These are phyloP conservation scores for Ophiocordyceps sinensis DNA, from an alignment of 2,329 filamentous ascomycete species.

Conservation along the genomic window DNA sequence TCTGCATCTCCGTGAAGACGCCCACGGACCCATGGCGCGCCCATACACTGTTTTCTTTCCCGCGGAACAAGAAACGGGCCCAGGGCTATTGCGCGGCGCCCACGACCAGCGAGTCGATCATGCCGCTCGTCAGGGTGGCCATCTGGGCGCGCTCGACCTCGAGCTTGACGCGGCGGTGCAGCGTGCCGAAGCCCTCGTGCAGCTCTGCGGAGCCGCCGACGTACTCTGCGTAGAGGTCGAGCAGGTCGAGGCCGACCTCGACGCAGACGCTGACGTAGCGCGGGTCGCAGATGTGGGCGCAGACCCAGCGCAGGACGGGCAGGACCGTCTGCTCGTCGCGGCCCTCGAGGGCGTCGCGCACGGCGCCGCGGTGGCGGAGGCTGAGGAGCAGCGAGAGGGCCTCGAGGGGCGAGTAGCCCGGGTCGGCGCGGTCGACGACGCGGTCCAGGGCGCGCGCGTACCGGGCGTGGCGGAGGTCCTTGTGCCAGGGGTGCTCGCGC, in stretches of 20 bases:
- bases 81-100: not conserved
- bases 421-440: constrained; percentile 43
- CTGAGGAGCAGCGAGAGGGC: constrained; percentile 69
- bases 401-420: constrained; percentile 43
- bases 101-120: constrained; percentile 58
- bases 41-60: too few relatives aligned
- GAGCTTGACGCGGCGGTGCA: constrained; percentile 56
- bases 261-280: constrained; percentile 68
- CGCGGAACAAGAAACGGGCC: too few relatives aligned
- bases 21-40: too few relatives aligned
- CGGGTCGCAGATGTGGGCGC: constrained; percentile 67
- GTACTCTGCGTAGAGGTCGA: constrained; percentile 79
- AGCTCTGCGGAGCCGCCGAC: constrained; percentile 61
- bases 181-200: constrained; percentile 50
- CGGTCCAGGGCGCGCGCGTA: constrained; percentile 69
- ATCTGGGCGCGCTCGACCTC: constrained; percentile 76
- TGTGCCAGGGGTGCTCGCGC: constrained; percentile 62
- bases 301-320: constrained; percentile 73
- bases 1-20: too few relatives aligned
- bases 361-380: constrained; percentile 73
- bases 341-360: constrained; percentile 64
- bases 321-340: constrained; percentile 70
- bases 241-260: constrained; percentile 65
- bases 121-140: constrained; percentile 69
- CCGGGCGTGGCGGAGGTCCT: constrained; percentile 60